A percentile compares a stretch with the other conserved stretches of the same genome.
Evolutionary conservation across 352 stramenopile species (phyloP).

Genomic region (Globisporangium ultimum): DNA sequence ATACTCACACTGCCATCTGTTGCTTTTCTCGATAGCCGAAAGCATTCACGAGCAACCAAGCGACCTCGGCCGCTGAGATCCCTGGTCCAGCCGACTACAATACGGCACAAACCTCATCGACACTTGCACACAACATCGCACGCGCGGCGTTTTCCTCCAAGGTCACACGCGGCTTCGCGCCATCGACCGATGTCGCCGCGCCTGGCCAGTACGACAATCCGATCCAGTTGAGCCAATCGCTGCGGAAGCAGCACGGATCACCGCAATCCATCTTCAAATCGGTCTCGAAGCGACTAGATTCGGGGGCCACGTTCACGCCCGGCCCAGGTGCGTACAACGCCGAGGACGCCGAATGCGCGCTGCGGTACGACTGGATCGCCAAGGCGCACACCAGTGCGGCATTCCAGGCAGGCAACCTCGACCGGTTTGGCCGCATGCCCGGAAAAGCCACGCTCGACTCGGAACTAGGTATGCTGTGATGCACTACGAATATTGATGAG

Average conservation of each 20-base stretch:
- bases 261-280: conserved; percentile 68
- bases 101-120: conserved; percentile 27
- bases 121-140: conserved; percentile 49
- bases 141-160: conserved; percentile 67
- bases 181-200: conserved; percentile 38
- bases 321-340: conserved; percentile 69
- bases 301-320: conserved; percentile 26
- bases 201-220: conserved; percentile 73
- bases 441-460: conserved; percentile 35
- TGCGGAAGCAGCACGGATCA: conserved; percentile 14
- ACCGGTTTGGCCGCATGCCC: conserved; percentile 52
- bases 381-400: conserved; percentile 56
- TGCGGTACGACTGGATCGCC: conserved; percentile 67
- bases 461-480: conserved; percentile 32
- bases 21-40: conserved; percentile 20
- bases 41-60: conserved; percentile 28
- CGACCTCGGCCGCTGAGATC: conserved; percentile 6
- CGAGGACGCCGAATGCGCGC: conserved; percentile 53
- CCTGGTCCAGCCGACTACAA: conserved; percentile 62
- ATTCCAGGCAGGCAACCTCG: conserved; percentile 46
- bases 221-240: conserved; percentile 35
- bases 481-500: no score
- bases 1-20: conserved; percentile 4
- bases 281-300: conserved; percentile 47
- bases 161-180: conserved; percentile 47